Evolutionary conservation across 1,139 yeast species (phyloP).

Genomic region (Sugiyamaella neomexicana): DNA sequence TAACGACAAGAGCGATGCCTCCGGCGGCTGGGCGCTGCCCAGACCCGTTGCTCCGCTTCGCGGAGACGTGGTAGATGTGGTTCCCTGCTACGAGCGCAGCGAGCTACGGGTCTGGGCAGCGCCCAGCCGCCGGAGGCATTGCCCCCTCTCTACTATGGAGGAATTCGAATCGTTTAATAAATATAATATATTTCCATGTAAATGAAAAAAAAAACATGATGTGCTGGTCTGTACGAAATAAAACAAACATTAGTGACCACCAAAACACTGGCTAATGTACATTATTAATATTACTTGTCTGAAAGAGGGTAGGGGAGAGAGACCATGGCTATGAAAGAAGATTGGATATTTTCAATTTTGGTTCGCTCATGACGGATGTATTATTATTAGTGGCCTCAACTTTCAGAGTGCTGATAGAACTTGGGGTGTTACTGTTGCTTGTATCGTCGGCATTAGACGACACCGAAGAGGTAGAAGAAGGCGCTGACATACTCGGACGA

Average conservation of each 20-base stretch:
- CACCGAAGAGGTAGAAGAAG: slow-evolving; percentile 11
- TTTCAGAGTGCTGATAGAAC: neutral
- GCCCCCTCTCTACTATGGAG: too few relatives aligned
- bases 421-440: neutral
- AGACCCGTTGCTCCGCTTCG: too few relatives aligned
- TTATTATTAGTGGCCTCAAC: slow-evolving; percentile 2
- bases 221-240: neutral
- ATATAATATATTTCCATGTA: slow-evolving; percentile 8
- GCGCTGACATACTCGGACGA: slow-evolving; percentile 6
- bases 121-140: neutral
- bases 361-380: slow-evolving; percentile 2
- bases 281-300: slow-evolving; percentile 7
- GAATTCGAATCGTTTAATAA: too few relatives aligned
- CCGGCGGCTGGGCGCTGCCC: too few relatives aligned
- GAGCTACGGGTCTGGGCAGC: neutral
- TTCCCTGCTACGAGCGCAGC: too few relatives aligned
- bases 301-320: too few relatives aligned
- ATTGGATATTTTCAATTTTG: slow-evolving; percentile 32
- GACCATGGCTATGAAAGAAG: slow-evolving; percentile 28
- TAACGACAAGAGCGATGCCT: neutral
- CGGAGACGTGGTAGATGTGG: too few relatives aligned
- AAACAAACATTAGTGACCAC: slow-evolving; percentile 7
- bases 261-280: slow-evolving; percentile 10
- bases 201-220: neutral
- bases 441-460: slow-evolving; percentile 5